These are phyloP conservation scores for Rhynchosporium agropyri DNA, from an alignment of 2,329 filamentous ascomycete species.

Conservation along the genomic window DNA sequence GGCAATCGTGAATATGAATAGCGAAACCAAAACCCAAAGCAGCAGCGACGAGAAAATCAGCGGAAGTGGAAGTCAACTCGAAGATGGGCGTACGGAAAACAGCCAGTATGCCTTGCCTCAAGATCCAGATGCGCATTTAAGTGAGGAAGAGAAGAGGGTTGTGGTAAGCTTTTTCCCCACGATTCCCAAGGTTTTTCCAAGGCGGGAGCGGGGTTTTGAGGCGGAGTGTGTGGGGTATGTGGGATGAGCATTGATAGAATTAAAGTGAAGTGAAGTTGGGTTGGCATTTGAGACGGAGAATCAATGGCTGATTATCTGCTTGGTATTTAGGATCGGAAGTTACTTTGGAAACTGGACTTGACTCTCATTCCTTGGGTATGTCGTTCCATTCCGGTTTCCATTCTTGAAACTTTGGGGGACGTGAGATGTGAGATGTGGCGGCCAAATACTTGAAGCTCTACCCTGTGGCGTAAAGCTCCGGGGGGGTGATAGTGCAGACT, in stretches of 20 bases:
- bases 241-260: too few relatives aligned
- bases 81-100: background rate
- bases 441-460: background rate
- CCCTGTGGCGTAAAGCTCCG: background rate
- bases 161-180: conserved; percentile 52
- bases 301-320: conserved; percentile 5
- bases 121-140: conserved; percentile 67
- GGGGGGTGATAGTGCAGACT: background rate
- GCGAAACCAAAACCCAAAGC: conserved; percentile 9
- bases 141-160: conserved; percentile 61
- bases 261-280: too few relatives aligned
- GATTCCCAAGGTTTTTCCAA: too few relatives aligned
- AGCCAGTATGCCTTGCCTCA: conserved; percentile 26
- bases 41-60: conserved; percentile 7
- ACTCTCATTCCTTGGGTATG: conserved; percentile 61
- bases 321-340: conserved; percentile 57
- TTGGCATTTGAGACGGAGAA: background rate
- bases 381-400: background rate
- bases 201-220: background rate
- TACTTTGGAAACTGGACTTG: conserved; percentile 64
- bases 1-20: background rate
- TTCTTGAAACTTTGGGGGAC: conserved; percentile 1
- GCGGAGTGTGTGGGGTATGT: background rate
- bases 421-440: background rate
- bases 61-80: conserved; percentile 1